Evolutionary conservation across 1,139 yeast genomes (phyloP).

Genomic region (Suhomyces ambrosiae): DNA sequence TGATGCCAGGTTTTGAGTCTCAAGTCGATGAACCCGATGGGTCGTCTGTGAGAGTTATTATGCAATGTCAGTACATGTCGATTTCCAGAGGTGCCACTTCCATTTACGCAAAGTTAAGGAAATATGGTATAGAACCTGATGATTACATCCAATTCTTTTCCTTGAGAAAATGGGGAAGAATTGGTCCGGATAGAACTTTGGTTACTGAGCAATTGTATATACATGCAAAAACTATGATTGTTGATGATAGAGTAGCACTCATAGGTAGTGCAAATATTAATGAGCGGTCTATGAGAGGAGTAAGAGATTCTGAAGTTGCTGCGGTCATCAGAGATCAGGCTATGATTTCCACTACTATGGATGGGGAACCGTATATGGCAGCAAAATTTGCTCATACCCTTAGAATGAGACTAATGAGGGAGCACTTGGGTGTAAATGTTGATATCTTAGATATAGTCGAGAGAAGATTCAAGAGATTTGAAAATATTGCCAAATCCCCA

Average conservation of each 20-base stretch:
- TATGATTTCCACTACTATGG: slow-evolving; percentile 73
- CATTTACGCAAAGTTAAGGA: slow-evolving; percentile 77
- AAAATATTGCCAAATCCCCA: slow-evolving; percentile 51
- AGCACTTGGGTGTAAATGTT: slow-evolving; percentile 91
- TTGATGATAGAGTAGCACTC: slow-evolving; percentile 90
- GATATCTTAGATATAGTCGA: slow-evolving; percentile 86
- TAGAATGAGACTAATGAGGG: slow-evolving; percentile 91
- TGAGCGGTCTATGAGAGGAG: slow-evolving; percentile 93
- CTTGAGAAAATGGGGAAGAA: slow-evolving; percentile 91
- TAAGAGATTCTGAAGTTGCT: slow-evolving; percentile 92
- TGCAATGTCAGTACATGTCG: slow-evolving; percentile 95
- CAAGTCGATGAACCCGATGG: slow-evolving; percentile 95
- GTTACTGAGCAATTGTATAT: slow-evolving; percentile 92
- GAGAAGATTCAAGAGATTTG: slow-evolving; percentile 64
- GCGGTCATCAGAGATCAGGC: slow-evolving; percentile 84
- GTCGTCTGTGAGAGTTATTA: slow-evolving; percentile 88
- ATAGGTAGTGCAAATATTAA: slow-evolving; percentile 97
- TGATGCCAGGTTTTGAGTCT: slow-evolving; percentile 97
- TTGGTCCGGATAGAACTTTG: slow-evolving; percentile 73
- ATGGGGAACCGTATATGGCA: slow-evolving; percentile 76
- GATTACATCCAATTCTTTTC: slow-evolving; percentile 92
- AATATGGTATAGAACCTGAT: slow-evolving; percentile 82
- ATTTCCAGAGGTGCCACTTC: slow-evolving; percentile 92
- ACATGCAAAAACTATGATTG: slow-evolving; percentile 90
- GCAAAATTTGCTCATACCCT: slow-evolving; percentile 89